phyloP scores from a whole-genome alignment of 2,329 filamentous ascomycete species.

The Cordyceps cateniannulata region DNA sequence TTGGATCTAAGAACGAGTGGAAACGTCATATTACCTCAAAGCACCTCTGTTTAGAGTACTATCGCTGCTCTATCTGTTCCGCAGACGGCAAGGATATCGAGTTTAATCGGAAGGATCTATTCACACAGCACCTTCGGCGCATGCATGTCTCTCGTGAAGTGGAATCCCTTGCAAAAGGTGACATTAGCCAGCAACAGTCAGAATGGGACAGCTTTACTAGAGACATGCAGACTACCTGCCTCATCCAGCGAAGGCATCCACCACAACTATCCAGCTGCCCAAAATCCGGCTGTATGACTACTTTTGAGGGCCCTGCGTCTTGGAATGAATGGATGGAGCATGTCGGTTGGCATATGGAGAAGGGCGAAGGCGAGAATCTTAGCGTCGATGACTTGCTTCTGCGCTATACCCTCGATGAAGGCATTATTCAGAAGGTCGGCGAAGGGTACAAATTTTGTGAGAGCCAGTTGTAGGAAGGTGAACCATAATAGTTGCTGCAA shows the following conservation, averaged over 20 bases:
- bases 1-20: constrained; percentile 96
- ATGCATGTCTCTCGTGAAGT: constrained; percentile 81
- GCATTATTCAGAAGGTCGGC: constrained; percentile 52
- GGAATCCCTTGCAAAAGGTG: constrained; percentile 49
- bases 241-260: constrained; percentile 59
- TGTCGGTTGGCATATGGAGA: constrained; percentile 82
- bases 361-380: constrained; percentile 51
- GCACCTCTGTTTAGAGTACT: constrained; percentile 67
- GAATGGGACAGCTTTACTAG: constrained; percentile 62
- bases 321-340: constrained; percentile 95
- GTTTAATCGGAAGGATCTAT: constrained; percentile 94
- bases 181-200: constrained; percentile 46
- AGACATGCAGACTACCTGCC: constrained; percentile 68
- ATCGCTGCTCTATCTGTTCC: constrained; percentile 56
- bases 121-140: constrained; percentile 85
- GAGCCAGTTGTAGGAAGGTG: neutral
- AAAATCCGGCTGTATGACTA: constrained; percentile 60
- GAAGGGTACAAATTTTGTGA: neutral
- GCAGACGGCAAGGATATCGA: constrained; percentile 55
- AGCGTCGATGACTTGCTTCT: constrained; percentile 52
- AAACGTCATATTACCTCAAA: constrained; percentile 90
- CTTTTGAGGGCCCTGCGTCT: constrained; percentile 64
- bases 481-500: neutral
- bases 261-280: constrained; percentile 67
- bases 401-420: constrained; percentile 56